These are phyloP conservation scores for Onygena corvina DNA, from an alignment of 2,329 filamentous ascomycete genomes.

Conservation along the genomic window DNA sequence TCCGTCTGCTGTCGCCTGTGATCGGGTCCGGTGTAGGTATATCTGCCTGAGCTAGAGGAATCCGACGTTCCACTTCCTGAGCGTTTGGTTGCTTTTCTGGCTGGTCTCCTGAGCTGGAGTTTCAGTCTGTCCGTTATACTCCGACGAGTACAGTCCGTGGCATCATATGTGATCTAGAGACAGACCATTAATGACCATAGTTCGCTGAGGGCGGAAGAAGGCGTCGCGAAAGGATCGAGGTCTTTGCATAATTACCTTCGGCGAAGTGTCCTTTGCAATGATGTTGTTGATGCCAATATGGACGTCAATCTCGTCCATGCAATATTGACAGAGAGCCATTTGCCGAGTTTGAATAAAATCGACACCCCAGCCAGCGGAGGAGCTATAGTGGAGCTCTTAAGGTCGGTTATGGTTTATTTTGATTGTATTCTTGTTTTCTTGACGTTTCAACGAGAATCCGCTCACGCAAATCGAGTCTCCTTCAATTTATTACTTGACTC, in stretches of 20 bases:
- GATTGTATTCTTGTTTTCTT: conserved; percentile 2
- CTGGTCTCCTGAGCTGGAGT: conserved; percentile 19
- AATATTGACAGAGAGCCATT: conserved; percentile 1
- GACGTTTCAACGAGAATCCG: conserved; percentile 3
- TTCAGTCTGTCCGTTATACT: conserved; percentile 16
- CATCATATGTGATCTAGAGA: background rate
- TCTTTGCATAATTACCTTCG: conserved; percentile 15
- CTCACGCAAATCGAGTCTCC: background rate
- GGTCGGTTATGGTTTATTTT: conserved; percentile 2
- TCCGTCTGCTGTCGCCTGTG: background rate
- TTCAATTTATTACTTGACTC: background rate
- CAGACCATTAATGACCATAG: background rate
- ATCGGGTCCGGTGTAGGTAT: background rate
- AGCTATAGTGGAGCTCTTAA: conserved; percentile 5
- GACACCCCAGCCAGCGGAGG: background rate
- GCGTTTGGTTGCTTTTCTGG: conserved; percentile 15
- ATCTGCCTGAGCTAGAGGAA: conserved; percentile 6
- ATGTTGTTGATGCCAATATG: conserved; percentile 19
- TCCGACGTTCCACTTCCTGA: conserved; percentile 14
- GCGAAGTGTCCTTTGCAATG: conserved; percentile 18
- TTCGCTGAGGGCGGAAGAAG: background rate
- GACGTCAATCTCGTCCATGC: conserved; percentile 12
- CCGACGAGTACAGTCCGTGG: conserved; percentile 2
- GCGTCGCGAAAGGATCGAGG: background rate
- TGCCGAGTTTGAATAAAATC: conserved; percentile 1